Evolutionary conservation across 2,329 filamentous ascomycete genomes (phyloP).

Genomic region (Trichoderma brevicompactum): DNA sequence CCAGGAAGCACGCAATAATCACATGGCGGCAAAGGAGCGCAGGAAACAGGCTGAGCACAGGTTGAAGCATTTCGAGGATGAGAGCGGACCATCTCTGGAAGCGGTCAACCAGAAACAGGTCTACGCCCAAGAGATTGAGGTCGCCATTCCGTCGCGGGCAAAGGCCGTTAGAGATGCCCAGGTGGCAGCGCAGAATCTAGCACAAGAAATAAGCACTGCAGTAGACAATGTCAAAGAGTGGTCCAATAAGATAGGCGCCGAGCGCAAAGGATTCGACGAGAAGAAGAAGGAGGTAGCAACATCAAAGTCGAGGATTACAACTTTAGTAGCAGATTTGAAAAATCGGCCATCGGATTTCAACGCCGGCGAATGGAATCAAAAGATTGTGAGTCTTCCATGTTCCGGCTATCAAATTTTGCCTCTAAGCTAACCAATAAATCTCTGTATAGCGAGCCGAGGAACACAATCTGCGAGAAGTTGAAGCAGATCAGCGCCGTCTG

Average conservation of each 20-base stretch:
- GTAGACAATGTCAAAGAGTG: constrained; percentile 50
- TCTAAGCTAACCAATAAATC: not conserved
- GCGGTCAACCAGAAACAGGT: constrained; percentile 71
- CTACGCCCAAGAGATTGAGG: constrained; percentile 64
- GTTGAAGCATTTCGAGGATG: constrained; percentile 61
- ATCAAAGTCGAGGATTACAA: constrained; percentile 62
- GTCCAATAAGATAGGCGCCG: constrained; percentile 52
- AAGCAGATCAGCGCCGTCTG: constrained; percentile 47
- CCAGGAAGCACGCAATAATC: constrained; percentile 54
- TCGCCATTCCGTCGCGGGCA: constrained; percentile 60
- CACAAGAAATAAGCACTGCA: constrained; percentile 44
- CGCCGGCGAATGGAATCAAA: constrained; percentile 69
- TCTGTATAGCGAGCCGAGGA: constrained; percentile 62
- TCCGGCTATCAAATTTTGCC: not conserved
- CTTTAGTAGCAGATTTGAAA: constrained; percentile 65
- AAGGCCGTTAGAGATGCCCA: constrained; percentile 60
- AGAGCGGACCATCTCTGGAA: constrained; percentile 67
- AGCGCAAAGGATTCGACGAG: constrained; percentile 53
- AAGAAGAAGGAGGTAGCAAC: constrained; percentile 57
- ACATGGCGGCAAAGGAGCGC: constrained; percentile 57
- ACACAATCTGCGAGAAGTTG: constrained; percentile 57
- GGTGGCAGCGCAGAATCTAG: constrained; percentile 50
- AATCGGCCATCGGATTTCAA: constrained; percentile 71
- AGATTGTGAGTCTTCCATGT: constrained; percentile 60
- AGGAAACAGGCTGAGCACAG: constrained; percentile 60